These are phyloP conservation scores for Pleoardoris graminearum DNA, from an alignment of 2,329 filamentous ascomycete species.

Conservation along the genomic window DNA sequence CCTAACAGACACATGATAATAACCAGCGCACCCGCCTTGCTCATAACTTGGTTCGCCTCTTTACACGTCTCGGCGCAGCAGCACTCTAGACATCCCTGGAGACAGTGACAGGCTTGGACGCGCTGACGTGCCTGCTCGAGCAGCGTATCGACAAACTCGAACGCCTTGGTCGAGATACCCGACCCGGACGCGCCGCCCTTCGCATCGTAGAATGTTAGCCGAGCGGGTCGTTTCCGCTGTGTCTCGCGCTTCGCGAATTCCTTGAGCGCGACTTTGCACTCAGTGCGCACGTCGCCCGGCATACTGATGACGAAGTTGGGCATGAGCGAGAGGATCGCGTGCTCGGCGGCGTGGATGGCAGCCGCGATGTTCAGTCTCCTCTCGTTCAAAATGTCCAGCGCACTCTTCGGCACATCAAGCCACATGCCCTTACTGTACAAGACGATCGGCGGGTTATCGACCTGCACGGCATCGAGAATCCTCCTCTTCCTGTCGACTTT, in stretches of 20 bases:
- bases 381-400: slow-evolving; percentile 76
- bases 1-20: slow-evolving; percentile 77
- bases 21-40: slow-evolving; percentile 83
- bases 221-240: slow-evolving; percentile 77
- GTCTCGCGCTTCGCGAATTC: slow-evolving; percentile 76
- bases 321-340: slow-evolving; percentile 83
- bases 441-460: slow-evolving; percentile 90
- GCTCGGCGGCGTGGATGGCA: slow-evolving; percentile 92
- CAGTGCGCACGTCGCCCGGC: slow-evolving; percentile 89
- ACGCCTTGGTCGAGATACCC: slow-evolving; percentile 89
- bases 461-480: slow-evolving; percentile 87
- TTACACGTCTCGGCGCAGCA: slow-evolving; percentile 83
- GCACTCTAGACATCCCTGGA: slow-evolving; percentile 85
- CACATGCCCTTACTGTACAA: slow-evolving; percentile 88
- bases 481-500: slow-evolving; percentile 86
- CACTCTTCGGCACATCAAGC: slow-evolving; percentile 82
- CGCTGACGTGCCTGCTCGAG: slow-evolving; percentile 75
- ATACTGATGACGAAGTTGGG: slow-evolving; percentile 89
- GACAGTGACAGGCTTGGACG: slow-evolving; percentile 75
- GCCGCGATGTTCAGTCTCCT: slow-evolving; percentile 79
- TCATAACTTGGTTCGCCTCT: slow-evolving; percentile 89
- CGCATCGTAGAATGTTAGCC: slow-evolving; percentile 92
- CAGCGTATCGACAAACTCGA: slow-evolving; percentile 84
- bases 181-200: slow-evolving; percentile 83
- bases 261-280: slow-evolving; percentile 88